These are phyloP conservation scores for Thinopyrum elongatum DNA, from an alignment of 176 grass and related monocot genomes.

Conservation along the genomic window DNA sequence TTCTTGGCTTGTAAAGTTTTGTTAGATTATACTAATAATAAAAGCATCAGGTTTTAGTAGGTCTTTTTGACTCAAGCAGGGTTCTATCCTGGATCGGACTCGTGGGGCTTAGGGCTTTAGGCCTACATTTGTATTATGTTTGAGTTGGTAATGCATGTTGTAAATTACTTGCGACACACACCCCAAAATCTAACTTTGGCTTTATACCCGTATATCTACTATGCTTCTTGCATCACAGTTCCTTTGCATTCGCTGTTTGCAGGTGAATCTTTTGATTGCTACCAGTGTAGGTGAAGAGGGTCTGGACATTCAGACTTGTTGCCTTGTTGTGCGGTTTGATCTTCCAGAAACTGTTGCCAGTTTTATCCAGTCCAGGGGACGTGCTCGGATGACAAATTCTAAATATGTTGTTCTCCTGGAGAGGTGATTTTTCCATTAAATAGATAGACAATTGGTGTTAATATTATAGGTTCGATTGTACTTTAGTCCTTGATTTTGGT, in stretches of 20 bases:
- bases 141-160: not conserved
- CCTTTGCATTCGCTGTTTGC: constrained; percentile 21
- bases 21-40: not conserved
- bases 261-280: constrained; percentile 96
- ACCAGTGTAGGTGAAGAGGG: constrained; percentile 99
- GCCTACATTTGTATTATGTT: not conserved
- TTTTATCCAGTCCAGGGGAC: constrained; percentile 92
- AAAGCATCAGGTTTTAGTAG: not conserved
- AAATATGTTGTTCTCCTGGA: constrained; percentile 85
- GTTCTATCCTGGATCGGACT: constrained; percentile 5
- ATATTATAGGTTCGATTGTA: constrained; percentile 14
- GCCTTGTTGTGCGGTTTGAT: constrained; percentile 95
- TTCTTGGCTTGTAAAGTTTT: constrained; percentile 2
- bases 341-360: constrained; percentile 92
- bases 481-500: constrained; percentile 15
- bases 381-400: constrained; percentile 84
- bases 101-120: constrained; percentile 7
- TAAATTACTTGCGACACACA: constrained; percentile 3
- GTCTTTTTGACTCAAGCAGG: constrained; percentile 5
- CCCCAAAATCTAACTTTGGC: not conserved
- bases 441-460: not conserved
- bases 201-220: constrained; percentile 22
- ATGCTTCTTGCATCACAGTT: constrained; percentile 35
- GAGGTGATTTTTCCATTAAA: constrained; percentile 44
- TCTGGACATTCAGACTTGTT: constrained; percentile 95